Evolutionary conservation across 257 asterid genomes (phyloP), one percentile per base, ranked within the genome.

Genomic region (Nicotiana sylvestris): DNA sequence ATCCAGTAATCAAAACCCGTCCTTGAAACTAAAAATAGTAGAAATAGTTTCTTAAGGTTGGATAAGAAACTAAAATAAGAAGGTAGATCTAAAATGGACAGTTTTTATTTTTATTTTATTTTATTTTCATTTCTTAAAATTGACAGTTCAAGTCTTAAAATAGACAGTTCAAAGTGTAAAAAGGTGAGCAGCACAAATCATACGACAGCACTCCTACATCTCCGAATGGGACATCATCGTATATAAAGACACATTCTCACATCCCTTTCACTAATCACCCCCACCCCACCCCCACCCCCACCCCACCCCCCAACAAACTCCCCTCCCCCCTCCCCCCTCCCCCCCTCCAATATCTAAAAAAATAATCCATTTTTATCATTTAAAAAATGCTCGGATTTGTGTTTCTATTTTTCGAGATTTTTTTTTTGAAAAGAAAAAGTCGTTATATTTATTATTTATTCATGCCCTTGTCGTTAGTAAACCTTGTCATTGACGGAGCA

Each of bases 291-390:
- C 32, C 18, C 11, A 29, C 56, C 21, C 9, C 18, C 11, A n/a
- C 37, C n/a, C 76, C 5, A 2, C 0, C 15, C 15, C 55, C 1
- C 55, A 0, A 11, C 55, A 1, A 1, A 29, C 30, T 29, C 30
- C 56, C 21, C 10, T 15, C 12, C n/a, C 37, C 21, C 76, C 2
- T 0, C 0, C 15, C 15, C 55, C 1, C 55, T 1, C 55, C 13
- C 12, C 12, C 13, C 55, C 15, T 21, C 55, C 55, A 1, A 9
- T n/a, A n/a, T n/a, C n/a, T n/a, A 10, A 49, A 51, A 51, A 11
- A 12, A 12, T 3, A 11, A 69, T 57, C 91, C 85, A 2, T 83
- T 88, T 81, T 18, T 81, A 90, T 86, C 90, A 69, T 92, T 87
- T 84, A 1, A 39, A 39, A 39, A 7, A 7, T 39, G 43, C 43